Base-by-base conservation (phyloP, 306 rosid species). In the Quercus suber region DNA sequence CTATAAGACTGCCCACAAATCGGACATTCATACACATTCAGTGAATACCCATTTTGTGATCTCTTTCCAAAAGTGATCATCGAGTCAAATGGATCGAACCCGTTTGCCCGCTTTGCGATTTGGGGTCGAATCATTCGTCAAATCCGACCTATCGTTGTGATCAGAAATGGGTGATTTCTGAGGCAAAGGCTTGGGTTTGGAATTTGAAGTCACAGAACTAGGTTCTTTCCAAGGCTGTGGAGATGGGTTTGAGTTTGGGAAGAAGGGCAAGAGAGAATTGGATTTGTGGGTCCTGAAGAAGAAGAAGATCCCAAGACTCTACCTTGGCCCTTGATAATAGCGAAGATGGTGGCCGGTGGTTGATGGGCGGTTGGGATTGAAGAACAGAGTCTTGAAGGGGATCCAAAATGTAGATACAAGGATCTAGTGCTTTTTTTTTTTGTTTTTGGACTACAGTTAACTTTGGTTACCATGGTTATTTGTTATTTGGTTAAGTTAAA, bases 31-130 rank as follows among this genome's bases (percentile, higher is more conserved):
- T 51, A 89, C 31, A 90, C 88, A 30, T 89, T 76, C 5, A 90
- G 52, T 1, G 97, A 81, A 73, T 74, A 85, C 75, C 98, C 98
- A 53, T 88, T 91, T 65, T 78, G 82, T 7, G 94, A 90, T 83
- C 94, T 88, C 52, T 93, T 89, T 21, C 91, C 92, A 13, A 94
- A 80, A 52, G 98, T 91, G 79, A 93, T 87, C 52, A 96, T 33
- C 5, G 99, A 81, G 81, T 85, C 99, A 69, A 87, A 95, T n/a
- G 98, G 96, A 65, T 96, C 99, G 60, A 96, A 93, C 69, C 88
- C 93, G 41, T 82, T 31, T 19, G 18, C 75, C 14, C 83, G 83
- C n/a, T 49, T 86, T 86, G 31, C 73, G 89, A 82, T 79, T 79
- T 18, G 81, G 61, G 15, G 57, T 79, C 23, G 88, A 71, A 37